A percentile compares a stretch with the other conserved stretches of the same genome.
These are phyloP conservation scores for Farysia itapuensis DNA, from an alignment of 1,284 basidiomycete species.

Conservation along the genomic window DNA sequence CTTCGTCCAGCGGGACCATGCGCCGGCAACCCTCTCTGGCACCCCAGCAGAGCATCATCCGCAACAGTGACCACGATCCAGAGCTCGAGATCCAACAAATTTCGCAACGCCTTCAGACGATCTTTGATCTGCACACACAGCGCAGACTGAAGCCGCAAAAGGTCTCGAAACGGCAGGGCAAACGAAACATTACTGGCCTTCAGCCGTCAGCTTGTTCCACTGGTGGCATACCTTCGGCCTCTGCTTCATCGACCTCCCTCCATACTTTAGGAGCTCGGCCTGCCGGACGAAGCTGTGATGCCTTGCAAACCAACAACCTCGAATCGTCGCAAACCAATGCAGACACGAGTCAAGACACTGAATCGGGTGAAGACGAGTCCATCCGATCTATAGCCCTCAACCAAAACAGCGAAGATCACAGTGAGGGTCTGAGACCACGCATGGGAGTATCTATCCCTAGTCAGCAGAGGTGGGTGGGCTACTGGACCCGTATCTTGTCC, in stretches of 20 bases:
- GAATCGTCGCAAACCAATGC: not conserved
- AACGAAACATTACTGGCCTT: slow-evolving; percentile 9
- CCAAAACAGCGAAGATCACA: slow-evolving; percentile 31
- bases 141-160: slow-evolving; percentile 42
- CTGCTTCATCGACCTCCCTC: slow-evolving; percentile 7
- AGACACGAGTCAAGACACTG: not conserved
- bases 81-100: slow-evolving; percentile 23
- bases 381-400: no score
- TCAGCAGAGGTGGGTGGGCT: slow-evolving; percentile 45
- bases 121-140: slow-evolving; percentile 49
- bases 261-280: slow-evolving; percentile 22
- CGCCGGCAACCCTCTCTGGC: slow-evolving; percentile 18
- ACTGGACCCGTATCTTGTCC: slow-evolving; percentile 45
- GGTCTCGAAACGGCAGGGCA: not conserved
- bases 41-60: slow-evolving; percentile 33
- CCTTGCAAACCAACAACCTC: slow-evolving; percentile 5
- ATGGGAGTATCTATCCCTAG: slow-evolving; percentile 47
- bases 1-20: slow-evolving; percentile 3
- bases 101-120: slow-evolving; percentile 34
- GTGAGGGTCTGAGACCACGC: slow-evolving; percentile 13
- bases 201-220: slow-evolving; percentile 24
- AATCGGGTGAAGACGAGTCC: slow-evolving; percentile 8
- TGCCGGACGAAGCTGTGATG: slow-evolving; percentile 28
- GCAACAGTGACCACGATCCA: slow-evolving; percentile 28
- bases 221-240: slow-evolving; percentile 17